A percentile compares a stretch with the other conserved stretches of the same genome.
Evolutionary conservation across 148 eudicot species (phyloP).

Genomic region (Nyssa sinensis): DNA sequence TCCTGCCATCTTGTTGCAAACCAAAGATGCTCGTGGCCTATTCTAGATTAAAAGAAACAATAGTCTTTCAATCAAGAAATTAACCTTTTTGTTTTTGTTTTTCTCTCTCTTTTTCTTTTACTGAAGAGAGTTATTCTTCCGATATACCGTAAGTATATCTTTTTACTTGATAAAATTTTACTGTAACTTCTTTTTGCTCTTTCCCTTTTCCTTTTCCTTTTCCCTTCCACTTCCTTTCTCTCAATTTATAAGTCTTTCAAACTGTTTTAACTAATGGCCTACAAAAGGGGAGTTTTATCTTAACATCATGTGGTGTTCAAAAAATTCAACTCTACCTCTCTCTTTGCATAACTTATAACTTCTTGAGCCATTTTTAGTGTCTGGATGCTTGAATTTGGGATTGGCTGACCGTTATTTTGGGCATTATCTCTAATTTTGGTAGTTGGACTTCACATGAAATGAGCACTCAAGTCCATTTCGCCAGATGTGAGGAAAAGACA

Average conservation of each 20-base stretch:
- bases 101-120: not conserved
- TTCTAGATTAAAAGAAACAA: no score
- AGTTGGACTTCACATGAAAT: not conserved
- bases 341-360: not conserved
- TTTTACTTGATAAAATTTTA: no score
- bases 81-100: not conserved
- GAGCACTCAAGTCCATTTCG: no score
- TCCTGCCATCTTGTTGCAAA: constrained; percentile 11
- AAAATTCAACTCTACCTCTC: not conserved
- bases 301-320: not conserved
- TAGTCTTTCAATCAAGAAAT: no score
- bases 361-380: not conserved
- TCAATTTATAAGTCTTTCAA: not conserved
- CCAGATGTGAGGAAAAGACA: no score
- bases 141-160: no score
- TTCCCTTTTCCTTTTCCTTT: not conserved
- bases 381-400: not conserved
- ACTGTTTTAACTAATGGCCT: not conserved
- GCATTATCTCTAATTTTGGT: not conserved
- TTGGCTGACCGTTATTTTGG: not conserved
- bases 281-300: not conserved
- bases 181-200: not conserved
- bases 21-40: no score
- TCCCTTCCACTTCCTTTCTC: not conserved
- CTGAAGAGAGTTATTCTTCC: not conserved